Evolutionary conservation across 768 basidiomycete genomes (phyloP).

Genomic region (Peribolospora kevripleyi): DNA sequence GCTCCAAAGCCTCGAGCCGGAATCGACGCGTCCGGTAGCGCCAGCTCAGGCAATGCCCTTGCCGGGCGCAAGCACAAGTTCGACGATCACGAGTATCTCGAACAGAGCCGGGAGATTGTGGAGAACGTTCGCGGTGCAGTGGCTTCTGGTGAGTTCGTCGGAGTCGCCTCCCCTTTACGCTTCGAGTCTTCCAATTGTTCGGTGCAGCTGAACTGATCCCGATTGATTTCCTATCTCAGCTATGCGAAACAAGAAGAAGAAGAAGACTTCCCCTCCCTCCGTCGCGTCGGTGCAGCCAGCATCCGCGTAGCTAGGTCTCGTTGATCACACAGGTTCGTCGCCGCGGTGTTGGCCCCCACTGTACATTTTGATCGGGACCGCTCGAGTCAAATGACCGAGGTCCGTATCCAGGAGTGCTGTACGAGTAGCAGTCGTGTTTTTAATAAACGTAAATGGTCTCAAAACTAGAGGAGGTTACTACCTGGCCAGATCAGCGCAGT

Average conservation of each 20-base stretch:
- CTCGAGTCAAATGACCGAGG: too few species aligned
- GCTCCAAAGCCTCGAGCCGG: slow-evolving; percentile 15
- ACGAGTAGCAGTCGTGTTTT: too few species aligned
- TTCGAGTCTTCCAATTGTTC: not conserved
- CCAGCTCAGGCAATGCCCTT: slow-evolving; percentile 12
- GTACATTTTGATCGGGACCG: too few species aligned
- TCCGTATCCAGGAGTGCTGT: too few species aligned
- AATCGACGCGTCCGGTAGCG: too few species aligned
- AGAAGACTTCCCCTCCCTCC: slow-evolving; percentile 13
- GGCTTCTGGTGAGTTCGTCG: slow-evolving; percentile 34
- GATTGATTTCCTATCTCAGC: slow-evolving; percentile 24
- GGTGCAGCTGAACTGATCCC: not conserved
- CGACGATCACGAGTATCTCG: slow-evolving; percentile 75
- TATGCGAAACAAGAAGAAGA: slow-evolving; percentile 52
- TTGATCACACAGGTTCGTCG: too few species aligned
- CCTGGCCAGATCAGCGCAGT: too few species aligned
- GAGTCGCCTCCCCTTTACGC: not conserved
- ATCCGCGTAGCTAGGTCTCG: too few species aligned
- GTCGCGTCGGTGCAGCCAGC: too few species aligned
- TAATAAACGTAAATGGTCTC: too few species aligned
- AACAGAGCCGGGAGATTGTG: slow-evolving; percentile 71
- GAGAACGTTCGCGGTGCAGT: slow-evolving; percentile 83
- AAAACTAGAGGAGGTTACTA: too few species aligned
- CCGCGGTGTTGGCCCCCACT: too few species aligned
- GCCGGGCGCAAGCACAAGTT: slow-evolving; percentile 67